phyloP scores from a whole-genome alignment of 371 early-diverging fungal species.

The Mucor plumbeus region DNA sequence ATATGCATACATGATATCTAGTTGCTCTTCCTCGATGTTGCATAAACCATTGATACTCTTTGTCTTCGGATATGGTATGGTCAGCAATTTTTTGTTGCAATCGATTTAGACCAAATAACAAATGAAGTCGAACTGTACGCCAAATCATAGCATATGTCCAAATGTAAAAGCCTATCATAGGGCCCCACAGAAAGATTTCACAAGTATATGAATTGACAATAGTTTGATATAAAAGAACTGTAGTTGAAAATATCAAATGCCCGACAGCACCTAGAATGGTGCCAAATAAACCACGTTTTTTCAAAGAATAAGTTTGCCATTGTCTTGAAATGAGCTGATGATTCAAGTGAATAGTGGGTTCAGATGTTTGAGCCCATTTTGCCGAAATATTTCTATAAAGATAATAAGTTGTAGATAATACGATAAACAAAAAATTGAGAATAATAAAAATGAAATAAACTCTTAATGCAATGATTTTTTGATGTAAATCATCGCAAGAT shows the following conservation, averaged over 20 bases:
- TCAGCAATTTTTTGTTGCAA: constrained; percentile 2
- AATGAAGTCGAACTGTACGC: constrained; percentile 19
- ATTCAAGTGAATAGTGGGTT: not conserved
- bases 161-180: constrained; percentile 17
- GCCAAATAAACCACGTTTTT: constrained; percentile 19
- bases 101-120: constrained; percentile 15
- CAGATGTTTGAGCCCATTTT: not conserved
- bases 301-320: constrained; percentile 24
- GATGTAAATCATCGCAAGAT: not conserved
- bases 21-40: not conserved
- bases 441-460: constrained; percentile 18
- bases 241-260: constrained; percentile 15
- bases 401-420: constrained; percentile 13
- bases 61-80: not conserved
- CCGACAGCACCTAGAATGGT: constrained; percentile 16
- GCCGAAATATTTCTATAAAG: constrained; percentile 1
- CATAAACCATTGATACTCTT: constrained; percentile 11
- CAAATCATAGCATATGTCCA: constrained; percentile 25
- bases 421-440: constrained; percentile 19
- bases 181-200: constrained; percentile 25
- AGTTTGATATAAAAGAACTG: constrained; percentile 11
- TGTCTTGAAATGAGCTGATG: constrained; percentile 9
- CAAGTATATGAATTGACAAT: constrained; percentile 10
- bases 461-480: constrained; percentile 17
- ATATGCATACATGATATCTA: not conserved